These are phyloP conservation scores for Anthracocystis panici-leucophaei DNA, from an alignment of 1,284 basidiomycete species.

Conservation along the genomic window DNA sequence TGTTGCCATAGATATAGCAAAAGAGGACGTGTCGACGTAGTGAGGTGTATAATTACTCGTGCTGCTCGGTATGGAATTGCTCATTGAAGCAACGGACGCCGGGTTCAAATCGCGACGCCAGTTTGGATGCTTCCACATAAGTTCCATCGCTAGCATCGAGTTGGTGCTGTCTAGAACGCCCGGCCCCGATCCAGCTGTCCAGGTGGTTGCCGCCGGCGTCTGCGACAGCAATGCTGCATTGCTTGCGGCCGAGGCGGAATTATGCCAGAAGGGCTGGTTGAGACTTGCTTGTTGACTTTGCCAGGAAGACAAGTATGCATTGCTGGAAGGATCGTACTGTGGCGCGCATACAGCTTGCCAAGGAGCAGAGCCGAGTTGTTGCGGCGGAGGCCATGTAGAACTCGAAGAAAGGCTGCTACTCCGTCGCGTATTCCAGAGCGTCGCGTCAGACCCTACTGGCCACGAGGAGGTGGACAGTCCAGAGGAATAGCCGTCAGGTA, in stretches of 20 bases:
- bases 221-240: not conserved
- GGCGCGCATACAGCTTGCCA: not conserved
- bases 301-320: not conserved
- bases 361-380: not conserved
- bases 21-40: slow-evolving; percentile 10
- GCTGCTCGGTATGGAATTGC: not conserved
- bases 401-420: not conserved
- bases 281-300: not conserved
- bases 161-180: not conserved
- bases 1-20: slow-evolving; percentile 6
- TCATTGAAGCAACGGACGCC: not conserved
- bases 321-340: not conserved
- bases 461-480: not conserved
- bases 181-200: not conserved
- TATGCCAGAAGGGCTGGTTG: slow-evolving; percentile 1
- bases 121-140: slow-evolving; percentile 30
- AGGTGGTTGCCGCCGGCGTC: not conserved
- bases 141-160: not conserved
- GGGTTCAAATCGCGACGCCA: slow-evolving; percentile 16
- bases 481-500: no score
- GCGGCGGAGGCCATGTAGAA: not conserved
- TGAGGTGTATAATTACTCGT: not conserved
- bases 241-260: not conserved
- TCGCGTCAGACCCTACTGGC: not conserved
- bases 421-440: not conserved